Evolutionary conservation across 2,329 filamentous ascomycete species (phyloP), one percentile per base, ranked within the genome.

Genomic region (Ophiostoma ulmi): DNA sequence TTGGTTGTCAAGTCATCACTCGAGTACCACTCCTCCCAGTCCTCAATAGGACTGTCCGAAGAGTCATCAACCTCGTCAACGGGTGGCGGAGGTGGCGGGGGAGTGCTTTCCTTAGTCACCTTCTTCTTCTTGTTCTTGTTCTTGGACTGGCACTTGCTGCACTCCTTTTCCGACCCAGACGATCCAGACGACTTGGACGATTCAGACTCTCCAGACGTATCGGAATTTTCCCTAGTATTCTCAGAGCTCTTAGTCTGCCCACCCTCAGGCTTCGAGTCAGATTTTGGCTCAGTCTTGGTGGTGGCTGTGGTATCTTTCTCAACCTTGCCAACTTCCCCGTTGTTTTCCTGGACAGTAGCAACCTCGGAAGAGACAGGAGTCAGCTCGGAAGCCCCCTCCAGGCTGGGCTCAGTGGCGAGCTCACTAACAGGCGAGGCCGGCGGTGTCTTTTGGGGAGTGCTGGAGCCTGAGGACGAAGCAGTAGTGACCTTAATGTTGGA

Each of bases 21-120:
- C 72, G 83, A 86, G 76, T 87, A 88, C 38, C 87, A 80, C 73
- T 84, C 81, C 74, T 88, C 86, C 81, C 83, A 88, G 72, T 88
- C 86, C 48, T 84, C 82, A 1, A 88, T 81, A 0, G 87, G 87
- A 7, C 85, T 87, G 64, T 88, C 87, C 0, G 86, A 88, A 0
- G 86, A 87, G 70, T 88, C 83, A 44, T 82, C 83, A 6, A 84
- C 84, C 7, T 69, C 52, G 11, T 61, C 35, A 5, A 67, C 11
- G 5, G 74, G 65, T 0, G 71, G 69, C 8, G 67, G 68, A 22
- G 69, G 69, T 14, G 71, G 52, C 3, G 72, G 71, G 11, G 71
- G 66, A 71, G 67, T 17, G 70, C 72, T 36, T 36, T 70, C 36
- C 11, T 67, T 44, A 11, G 44, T 26, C 17, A 26, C 41, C 38